phyloP scores from a whole-genome alignment of 2,329 filamentous ascomycete genomes.

The Colletotrichum coccodes region DNA sequence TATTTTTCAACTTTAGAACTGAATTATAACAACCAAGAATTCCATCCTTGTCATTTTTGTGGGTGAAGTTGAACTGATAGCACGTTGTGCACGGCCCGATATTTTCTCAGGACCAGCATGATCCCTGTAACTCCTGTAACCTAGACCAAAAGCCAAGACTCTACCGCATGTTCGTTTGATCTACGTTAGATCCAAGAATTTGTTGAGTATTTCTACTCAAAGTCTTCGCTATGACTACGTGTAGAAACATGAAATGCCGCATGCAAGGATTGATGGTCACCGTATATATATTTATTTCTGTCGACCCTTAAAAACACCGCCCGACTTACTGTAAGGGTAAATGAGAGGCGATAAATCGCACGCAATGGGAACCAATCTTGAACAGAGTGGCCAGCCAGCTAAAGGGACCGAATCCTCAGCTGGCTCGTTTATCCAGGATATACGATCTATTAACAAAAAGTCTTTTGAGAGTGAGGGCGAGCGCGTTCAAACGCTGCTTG shows the following conservation, averaged over 20 bases:
- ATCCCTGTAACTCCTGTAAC: background rate
- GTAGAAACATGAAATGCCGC: background rate
- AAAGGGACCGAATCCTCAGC: background rate
- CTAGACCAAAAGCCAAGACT: background rate
- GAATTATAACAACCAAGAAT: background rate
- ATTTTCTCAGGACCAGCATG: background rate
- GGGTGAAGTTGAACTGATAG: background rate
- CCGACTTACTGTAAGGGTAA: background rate
- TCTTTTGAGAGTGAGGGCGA: conserved; percentile 1
- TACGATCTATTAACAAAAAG: background rate
- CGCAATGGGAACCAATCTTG: background rate
- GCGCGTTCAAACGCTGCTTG: background rate
- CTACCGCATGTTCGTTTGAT: background rate
- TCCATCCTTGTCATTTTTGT: background rate
- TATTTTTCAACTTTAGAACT: too few relatives aligned
- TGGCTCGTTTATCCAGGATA: background rate
- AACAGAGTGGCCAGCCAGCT: too few relatives aligned
- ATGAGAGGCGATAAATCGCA: background rate
- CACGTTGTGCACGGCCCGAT: background rate
- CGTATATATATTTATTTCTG: too few relatives aligned
- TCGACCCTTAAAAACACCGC: too few relatives aligned
- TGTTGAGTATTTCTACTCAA: background rate
- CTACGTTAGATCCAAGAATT: background rate
- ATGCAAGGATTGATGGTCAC: background rate
- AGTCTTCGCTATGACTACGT: background rate